These are phyloP conservation scores for Steccherinum ochraceum DNA, from an alignment of 768 basidiomycete genomes.

Conservation along the genomic window DNA sequence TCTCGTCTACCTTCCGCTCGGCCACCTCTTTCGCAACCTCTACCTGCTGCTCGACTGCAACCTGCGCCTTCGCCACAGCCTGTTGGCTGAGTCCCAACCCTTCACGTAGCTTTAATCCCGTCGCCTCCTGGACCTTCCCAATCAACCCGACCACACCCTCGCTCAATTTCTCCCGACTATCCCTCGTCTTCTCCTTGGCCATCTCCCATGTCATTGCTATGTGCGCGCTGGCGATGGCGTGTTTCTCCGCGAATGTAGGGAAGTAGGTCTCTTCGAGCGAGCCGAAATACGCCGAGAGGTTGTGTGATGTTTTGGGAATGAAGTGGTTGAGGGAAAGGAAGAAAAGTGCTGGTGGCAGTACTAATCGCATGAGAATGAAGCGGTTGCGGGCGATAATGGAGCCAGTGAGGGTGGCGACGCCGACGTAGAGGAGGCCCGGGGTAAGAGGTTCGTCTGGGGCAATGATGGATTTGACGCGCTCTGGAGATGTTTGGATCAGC, in stretches of 20 bases:
- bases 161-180: conserved; percentile 38
- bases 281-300: conserved; percentile 59
- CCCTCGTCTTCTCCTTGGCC: conserved; percentile 43
- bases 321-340: conserved; percentile 71
- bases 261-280: conserved; percentile 66
- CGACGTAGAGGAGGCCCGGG: conserved; percentile 87
- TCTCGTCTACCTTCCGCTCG: conserved; percentile 7
- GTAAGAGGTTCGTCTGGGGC: conserved; percentile 78
- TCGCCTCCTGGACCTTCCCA: conserved; percentile 54
- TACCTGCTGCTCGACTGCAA: conserved; percentile 11
- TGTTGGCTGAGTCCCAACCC: conserved; percentile 39
- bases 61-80: conserved; percentile 2
- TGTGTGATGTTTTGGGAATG: conserved; percentile 75
- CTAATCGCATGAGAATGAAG: conserved; percentile 54
- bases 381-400: conserved; percentile 84
- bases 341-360: conserved; percentile 74
- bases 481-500: conserved; percentile 30
- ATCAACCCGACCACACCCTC: conserved; percentile 41
- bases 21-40: conserved; percentile 9
- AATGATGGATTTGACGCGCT: conserved; percentile 75
- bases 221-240: conserved; percentile 58
- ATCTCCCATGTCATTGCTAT: conserved; percentile 52
- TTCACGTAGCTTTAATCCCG: conserved; percentile 68
- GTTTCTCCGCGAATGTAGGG: conserved; percentile 63
- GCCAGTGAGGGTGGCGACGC: conserved; percentile 81